Conservation (phyloP, 2,329 filamentous ascomycete species). For the Fusarium burgessii region DNA sequence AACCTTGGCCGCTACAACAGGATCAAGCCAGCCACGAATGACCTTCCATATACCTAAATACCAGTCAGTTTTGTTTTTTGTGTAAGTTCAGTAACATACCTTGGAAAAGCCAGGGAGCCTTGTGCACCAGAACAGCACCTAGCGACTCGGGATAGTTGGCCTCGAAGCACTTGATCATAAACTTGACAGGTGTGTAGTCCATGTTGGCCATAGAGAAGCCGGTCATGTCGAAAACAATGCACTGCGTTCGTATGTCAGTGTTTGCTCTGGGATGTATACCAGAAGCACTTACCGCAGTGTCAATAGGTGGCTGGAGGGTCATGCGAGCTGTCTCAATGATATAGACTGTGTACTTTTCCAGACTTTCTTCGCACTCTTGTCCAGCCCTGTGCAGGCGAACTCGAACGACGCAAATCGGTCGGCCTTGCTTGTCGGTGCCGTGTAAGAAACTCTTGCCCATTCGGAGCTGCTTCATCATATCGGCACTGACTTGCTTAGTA, state of each 20-base stretch:
- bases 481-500: conserved; percentile 75
- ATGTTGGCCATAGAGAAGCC: conserved; percentile 95
- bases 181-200: conserved; percentile 97
- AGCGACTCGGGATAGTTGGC: conserved; percentile 97
- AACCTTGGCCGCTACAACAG: conserved; percentile 93
- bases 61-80: conserved; percentile 6
- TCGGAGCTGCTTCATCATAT: conserved; percentile 85
- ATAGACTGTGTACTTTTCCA: conserved; percentile 93
- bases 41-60: conserved; percentile 88
- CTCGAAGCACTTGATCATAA: conserved; percentile 99
- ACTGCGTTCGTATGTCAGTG: conserved; percentile 63
- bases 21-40: conserved; percentile 95
- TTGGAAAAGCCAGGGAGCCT: conserved; percentile 97
- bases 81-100: conserved; percentile 63
- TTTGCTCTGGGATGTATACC: neutral
- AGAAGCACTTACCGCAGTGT: conserved; percentile 81
- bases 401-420: conserved; percentile 88
- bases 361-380: conserved; percentile 82
- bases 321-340: conserved; percentile 94
- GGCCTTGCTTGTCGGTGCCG: conserved; percentile 83
- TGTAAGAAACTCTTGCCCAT: conserved; percentile 96
- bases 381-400: conserved; percentile 84
- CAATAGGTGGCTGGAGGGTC: conserved; percentile 81
- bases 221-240: conserved; percentile 95
- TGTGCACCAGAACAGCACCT: conserved; percentile 91